A percentile compares a stretch with the other conserved stretches of the same genome.
Evolutionary conservation across 1,284 basidiomycete genomes (phyloP).

Genomic region (Prillingera fragicola): DNA sequence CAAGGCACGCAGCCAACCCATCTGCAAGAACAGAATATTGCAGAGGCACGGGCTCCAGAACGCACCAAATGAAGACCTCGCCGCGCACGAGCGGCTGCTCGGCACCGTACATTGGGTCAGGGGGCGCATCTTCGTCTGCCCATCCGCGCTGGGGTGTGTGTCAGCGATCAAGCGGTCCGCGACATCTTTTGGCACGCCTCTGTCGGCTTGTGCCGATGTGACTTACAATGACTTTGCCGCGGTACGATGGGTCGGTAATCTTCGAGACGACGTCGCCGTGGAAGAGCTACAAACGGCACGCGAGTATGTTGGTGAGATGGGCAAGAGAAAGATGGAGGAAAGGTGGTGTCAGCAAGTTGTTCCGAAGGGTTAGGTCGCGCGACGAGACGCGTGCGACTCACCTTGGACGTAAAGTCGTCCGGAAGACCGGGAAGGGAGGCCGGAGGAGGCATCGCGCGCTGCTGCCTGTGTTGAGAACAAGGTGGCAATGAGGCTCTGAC

Average conservation of each 20-base stretch:
- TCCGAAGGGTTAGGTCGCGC: not conserved
- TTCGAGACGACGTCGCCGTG: slow-evolving; percentile 30
- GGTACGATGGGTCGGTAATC: slow-evolving; percentile 18
- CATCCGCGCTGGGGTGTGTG: slow-evolving; percentile 31
- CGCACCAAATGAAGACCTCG: slow-evolving; percentile 68
- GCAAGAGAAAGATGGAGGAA: not conserved
- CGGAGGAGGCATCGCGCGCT: slow-evolving; percentile 17
- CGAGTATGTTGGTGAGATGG: not conserved
- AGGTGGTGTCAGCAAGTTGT: not conserved
- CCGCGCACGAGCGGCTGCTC: slow-evolving; percentile 67
- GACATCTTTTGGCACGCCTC: not conserved
- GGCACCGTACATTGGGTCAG: slow-evolving; percentile 53
- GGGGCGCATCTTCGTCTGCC: slow-evolving; percentile 38
- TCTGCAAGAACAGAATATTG: slow-evolving; percentile 41
- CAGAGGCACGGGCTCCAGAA: not conserved
- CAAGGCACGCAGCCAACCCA: not conserved
- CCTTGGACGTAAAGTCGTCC: slow-evolving; percentile 36
- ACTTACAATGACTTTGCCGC: slow-evolving; percentile 36
- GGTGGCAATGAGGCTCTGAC: too few relatives aligned
- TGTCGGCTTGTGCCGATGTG: not conserved
- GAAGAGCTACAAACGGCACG: slow-evolving; percentile 24
- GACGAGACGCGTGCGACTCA: slow-evolving; percentile 7
- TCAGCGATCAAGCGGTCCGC: not conserved
- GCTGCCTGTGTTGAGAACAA: too few relatives aligned
- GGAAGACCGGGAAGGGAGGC: slow-evolving; percentile 36